Base-by-base conservation (phyloP, 139 green algal species). In the Chlorella sp. region DNA sequence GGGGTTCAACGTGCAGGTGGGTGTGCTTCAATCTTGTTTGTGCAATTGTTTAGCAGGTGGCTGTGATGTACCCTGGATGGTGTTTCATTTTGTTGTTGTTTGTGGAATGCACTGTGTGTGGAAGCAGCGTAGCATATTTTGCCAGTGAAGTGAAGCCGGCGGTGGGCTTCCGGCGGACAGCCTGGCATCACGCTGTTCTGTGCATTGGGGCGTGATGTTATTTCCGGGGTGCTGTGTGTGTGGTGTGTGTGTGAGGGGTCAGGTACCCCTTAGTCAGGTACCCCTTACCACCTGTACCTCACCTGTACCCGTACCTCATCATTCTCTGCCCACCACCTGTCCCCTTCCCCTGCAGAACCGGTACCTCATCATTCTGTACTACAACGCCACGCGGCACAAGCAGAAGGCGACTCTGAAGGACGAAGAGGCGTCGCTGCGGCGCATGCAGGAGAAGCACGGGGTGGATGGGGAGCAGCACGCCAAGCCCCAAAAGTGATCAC, bases 361-460 rank as follows among this genome's bases (percentile, higher is more conserved):
- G 11, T 97, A 98, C 80, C 87, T 99, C 22, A 98, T 99, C 81
- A 96, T 99, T 2, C 92, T 99, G 32, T 99, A 99, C 92, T 98
- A 98, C 91, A 97, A 98, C 68, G 90, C 95, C 15, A 85, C 91
- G 1, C 95, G 96, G 81, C 92, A 96, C 86, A 93, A 86, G 34
- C 97, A 98, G 82, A 99, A 99, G 94, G 71, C 95, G 32, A 90
- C 90, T 80, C 95, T 92, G 2, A 98, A 98, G 85, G 97, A 98
- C 34, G 95, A 99, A 89, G 97, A 99, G 91, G 96, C 97, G 88
- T 91, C 98, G 93, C 90, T 99, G 37, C 60, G 88, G 7, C 94
- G 96, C 61, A 93, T 99, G 93, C 98, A 99, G 90, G 90, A 94
- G 37, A 97, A 97, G 92, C 94, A 99, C 91, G 97, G 96, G 0